Conservation (phyloP, 306 rosid species). For the Oxytropis ochrocephala region DNA sequence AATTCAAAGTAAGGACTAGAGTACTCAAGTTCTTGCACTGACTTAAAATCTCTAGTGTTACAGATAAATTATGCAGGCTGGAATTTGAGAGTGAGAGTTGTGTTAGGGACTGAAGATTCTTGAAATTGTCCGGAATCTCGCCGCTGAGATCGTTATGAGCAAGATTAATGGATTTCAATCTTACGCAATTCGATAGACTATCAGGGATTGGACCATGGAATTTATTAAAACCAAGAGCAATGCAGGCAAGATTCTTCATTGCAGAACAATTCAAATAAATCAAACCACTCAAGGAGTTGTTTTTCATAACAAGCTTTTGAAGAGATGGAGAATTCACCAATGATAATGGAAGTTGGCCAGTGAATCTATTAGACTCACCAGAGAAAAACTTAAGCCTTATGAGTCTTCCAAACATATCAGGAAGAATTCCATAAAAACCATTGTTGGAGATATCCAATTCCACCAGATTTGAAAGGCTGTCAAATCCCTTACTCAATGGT, state of each 20-base stretch:
- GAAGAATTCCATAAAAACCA: constrained; percentile 18
- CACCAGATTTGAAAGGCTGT: constrained; percentile 17
- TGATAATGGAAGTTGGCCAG: constrained; percentile 10
- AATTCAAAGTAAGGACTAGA: constrained; percentile 23
- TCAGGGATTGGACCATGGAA: constrained; percentile 32
- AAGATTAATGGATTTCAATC: constrained; percentile 24
- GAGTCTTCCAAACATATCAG: constrained; percentile 21
- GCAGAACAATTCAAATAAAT: constrained; percentile 26
- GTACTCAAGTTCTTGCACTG: constrained; percentile 31
- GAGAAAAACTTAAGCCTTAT: constrained; percentile 10
- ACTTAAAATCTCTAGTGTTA: constrained; percentile 26
- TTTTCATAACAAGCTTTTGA: not conserved
- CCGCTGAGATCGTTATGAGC: constrained; percentile 15
- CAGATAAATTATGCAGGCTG: constrained; percentile 24
- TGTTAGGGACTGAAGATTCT: constrained; percentile 17
- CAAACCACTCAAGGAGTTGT: constrained; percentile 23
- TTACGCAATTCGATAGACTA: constrained; percentile 26
- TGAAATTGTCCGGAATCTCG: constrained; percentile 21
- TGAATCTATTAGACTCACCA: constrained; percentile 7
- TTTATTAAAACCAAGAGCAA: constrained; percentile 24
- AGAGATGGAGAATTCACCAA: constrained; percentile 27
- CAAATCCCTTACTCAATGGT: not conserved
- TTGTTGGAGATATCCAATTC: constrained; percentile 19
- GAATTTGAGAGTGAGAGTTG: constrained; percentile 20
- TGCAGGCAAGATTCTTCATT: constrained; percentile 25